These are phyloP conservation scores for Kluyveromyces aestuarii DNA, from an alignment of 805 yeast genomes.

Conservation along the genomic window DNA sequence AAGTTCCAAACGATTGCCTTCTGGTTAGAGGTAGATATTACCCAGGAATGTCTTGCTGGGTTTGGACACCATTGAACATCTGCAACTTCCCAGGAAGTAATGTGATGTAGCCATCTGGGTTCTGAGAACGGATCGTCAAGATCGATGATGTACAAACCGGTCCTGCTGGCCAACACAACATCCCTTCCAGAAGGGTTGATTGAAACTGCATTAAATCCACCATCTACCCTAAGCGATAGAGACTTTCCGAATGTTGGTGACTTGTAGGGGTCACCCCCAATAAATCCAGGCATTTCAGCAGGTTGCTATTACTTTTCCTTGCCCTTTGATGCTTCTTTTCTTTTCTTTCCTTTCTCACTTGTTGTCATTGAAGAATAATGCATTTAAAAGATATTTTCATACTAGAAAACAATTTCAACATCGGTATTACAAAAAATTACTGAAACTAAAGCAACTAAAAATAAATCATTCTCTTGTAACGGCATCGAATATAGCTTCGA, in stretches of 20 bases:
- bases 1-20: constrained; percentile 94
- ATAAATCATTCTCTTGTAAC: constrained; percentile 30
- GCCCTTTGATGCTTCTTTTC: not conserved
- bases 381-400: not conserved
- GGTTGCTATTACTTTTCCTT: too few species aligned
- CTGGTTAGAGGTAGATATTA: constrained; percentile 88
- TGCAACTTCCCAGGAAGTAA: constrained; percentile 96
- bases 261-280: constrained; percentile 26
- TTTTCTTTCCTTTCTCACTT: not conserved
- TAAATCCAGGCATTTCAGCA: constrained; percentile 5
- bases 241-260: constrained; percentile 72
- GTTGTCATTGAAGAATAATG: not conserved
- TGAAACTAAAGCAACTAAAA: not conserved
- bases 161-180: constrained; percentile 74
- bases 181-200: constrained; percentile 86
- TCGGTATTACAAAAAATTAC: not conserved
- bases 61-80: constrained; percentile 99
- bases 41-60: constrained; percentile 75
- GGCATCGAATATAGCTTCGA: constrained; percentile 49
- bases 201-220: constrained; percentile 86
- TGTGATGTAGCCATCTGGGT: constrained; percentile 88
- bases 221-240: constrained; percentile 78
- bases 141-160: constrained; percentile 85
- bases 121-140: constrained; percentile 91
- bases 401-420: not conserved